These are phyloP conservation scores for Leccinellum luteum DNA, from an alignment of 768 basidiomycete species.

Conservation along the genomic window DNA sequence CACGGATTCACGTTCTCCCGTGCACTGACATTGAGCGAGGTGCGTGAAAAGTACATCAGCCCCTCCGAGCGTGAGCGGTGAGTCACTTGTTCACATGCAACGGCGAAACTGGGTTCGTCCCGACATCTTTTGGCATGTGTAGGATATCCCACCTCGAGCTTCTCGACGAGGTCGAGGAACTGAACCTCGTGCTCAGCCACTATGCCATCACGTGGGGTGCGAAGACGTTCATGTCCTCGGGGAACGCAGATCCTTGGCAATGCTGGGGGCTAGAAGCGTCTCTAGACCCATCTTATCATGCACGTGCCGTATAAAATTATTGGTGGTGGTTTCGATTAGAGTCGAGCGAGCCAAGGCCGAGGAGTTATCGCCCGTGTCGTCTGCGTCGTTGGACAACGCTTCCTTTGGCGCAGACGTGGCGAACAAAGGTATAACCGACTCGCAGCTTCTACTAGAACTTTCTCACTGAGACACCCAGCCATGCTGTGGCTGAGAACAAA, in stretches of 20 bases:
- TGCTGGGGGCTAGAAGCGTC: slow-evolving; percentile 11
- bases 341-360: not conserved
- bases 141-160: slow-evolving; percentile 82
- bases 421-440: not conserved
- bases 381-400: not conserved
- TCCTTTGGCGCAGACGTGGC: not conserved
- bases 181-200: slow-evolving; percentile 57
- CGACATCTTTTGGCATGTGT: not conserved
- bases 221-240: slow-evolving; percentile 1
- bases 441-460: not conserved
- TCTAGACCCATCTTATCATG: not conserved
- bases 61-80: slow-evolving; percentile 54
- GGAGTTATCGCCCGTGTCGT: not conserved
- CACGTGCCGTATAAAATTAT: not conserved
- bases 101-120: not conserved
- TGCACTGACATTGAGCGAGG: slow-evolving; percentile 23
- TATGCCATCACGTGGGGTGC: slow-evolving; percentile 69
- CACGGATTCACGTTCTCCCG: slow-evolving; percentile 46
- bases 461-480: not conserved
- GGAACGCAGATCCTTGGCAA: slow-evolving; percentile 5
- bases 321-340: not conserved
- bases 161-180: slow-evolving; percentile 84
- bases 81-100: slow-evolving; percentile 5
- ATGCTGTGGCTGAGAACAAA: not conserved
- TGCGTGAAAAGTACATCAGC: slow-evolving; percentile 41